Evolutionary conservation across 1,284 basidiomycete genomes (phyloP).

Genomic region (Ustilago loliicola): DNA sequence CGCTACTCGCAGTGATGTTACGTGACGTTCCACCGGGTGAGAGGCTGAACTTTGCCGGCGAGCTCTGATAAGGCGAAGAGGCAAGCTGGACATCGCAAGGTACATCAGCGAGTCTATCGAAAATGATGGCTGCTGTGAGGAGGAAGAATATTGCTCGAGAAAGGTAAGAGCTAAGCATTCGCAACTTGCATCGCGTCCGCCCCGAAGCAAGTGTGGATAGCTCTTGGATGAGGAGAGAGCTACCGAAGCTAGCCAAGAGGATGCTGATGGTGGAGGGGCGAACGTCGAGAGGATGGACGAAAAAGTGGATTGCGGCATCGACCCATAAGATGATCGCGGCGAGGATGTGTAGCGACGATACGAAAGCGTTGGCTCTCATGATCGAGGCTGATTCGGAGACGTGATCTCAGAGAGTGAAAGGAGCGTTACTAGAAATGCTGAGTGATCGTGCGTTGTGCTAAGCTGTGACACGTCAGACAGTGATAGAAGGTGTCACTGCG

Average conservation of each 20-base stretch:
- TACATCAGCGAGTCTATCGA: constrained; percentile 15
- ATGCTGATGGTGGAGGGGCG: constrained; percentile 10
- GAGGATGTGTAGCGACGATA: constrained; percentile 14
- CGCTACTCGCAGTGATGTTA: background rate
- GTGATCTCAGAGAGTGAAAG: background rate
- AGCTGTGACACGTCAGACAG: background rate
- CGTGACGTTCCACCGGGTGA: constrained; percentile 2
- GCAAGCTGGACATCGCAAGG: constrained; percentile 9
- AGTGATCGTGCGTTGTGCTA: too few species aligned
- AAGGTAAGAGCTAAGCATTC: constrained; percentile 3
- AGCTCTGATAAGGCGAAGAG: constrained; percentile 4
- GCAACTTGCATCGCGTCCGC: background rate
- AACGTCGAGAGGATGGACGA: constrained; percentile 24
- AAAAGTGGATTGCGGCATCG: constrained; percentile 6
- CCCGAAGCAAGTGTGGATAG: background rate
- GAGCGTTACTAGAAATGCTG: background rate
- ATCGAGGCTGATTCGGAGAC: background rate
- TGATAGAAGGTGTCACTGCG: background rate
- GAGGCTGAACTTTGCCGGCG: constrained; percentile 16
- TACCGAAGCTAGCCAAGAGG: constrained; percentile 1
- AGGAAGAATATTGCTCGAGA: constrained; percentile 15
- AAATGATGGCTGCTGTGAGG: constrained; percentile 6
- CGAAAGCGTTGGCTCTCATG: constrained; percentile 5
- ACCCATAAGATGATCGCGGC: background rate
- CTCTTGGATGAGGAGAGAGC: constrained; percentile 9